Base-by-base conservation (phyloP, 1,284 basidiomycete genomes). In the Sanguinoderma infundibulare region DNA sequence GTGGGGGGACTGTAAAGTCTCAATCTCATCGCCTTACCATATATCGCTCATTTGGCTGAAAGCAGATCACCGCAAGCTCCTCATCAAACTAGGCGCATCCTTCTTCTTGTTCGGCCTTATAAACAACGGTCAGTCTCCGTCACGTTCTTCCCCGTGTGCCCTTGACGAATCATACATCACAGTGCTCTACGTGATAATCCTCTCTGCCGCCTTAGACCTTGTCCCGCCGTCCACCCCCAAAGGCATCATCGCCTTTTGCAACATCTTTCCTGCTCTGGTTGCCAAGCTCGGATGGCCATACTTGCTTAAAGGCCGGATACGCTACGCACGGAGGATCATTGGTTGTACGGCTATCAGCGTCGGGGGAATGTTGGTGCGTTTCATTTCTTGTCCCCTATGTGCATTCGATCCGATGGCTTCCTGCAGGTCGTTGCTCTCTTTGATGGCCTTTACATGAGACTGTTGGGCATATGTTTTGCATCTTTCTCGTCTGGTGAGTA, bases 231-330 rank as follows among this genome's bases (percentile, higher is more conserved):
- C 90, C 4, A 95, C 93, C 0, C 95, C 95, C 0, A 94, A 94
- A 71, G 96, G 96, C n/a, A 87, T 98, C 59, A 94, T 98, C 53
- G 89, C 91, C 0, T 95, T 97, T 74, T 95, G 92, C 78, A 96
- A 97, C 72, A 95, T 96, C 60, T 85, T 90, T 26, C 94, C 93
- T 0, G 85, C 91, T 0, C 77, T 95, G 1, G 72, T 88, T 0
- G 95, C 94, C 24, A 99, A 98, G 77, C 82, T 98, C 2, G 89
- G 89, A 9, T 99, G 96, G 96, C 96, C 97, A 0, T 96, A 98
- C 70, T 67, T 97, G 8, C 82, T 95, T 40, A 90, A 87, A 69
- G 96, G 96, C 0, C 80, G 83, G 63, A 92, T 97, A 76, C 83
- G 87, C 63, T 98, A 98, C 73, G 78, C 80, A 0, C 84, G 82